These are phyloP conservation scores for Plenodomus tracheiphilus DNA, from an alignment of 2,329 filamentous ascomycete species.

Conservation along the genomic window DNA sequence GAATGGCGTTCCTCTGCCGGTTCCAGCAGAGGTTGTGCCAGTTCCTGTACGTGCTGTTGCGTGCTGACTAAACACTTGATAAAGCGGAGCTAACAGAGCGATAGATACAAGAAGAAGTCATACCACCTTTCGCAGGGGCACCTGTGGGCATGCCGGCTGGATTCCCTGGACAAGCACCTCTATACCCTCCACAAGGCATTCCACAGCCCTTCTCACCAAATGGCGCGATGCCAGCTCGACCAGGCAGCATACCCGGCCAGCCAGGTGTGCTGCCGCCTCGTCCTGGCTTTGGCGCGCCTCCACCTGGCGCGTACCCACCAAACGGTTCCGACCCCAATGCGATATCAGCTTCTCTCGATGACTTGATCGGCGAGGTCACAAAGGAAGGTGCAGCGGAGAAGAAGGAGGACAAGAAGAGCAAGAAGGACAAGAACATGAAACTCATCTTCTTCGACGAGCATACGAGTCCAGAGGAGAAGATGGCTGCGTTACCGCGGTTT, in stretches of 20 bases:
- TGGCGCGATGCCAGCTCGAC: slow-evolving; percentile 21
- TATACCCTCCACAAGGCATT: slow-evolving; percentile 13
- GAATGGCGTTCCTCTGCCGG: slow-evolving; percentile 46
- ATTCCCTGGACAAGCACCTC: slow-evolving; percentile 27
- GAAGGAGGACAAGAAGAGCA: slow-evolving; percentile 55
- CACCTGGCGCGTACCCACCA: slow-evolving; percentile 18
- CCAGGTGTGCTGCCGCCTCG: slow-evolving; percentile 32
- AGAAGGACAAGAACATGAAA: slow-evolving; percentile 63
- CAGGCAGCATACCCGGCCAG: slow-evolving; percentile 39
- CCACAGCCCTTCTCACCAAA: slow-evolving; percentile 33
- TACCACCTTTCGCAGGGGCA: slow-evolving; percentile 21
- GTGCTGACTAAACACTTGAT: not conserved
- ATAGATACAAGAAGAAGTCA: slow-evolving; percentile 27
- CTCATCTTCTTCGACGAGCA: slow-evolving; percentile 84
- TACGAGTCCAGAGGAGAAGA: slow-evolving; percentile 84
- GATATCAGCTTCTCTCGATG: slow-evolving; percentile 52
- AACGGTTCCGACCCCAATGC: slow-evolving; percentile 16
- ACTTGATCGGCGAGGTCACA: slow-evolving; percentile 55
- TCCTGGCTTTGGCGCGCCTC: slow-evolving; percentile 44
- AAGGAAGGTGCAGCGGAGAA: slow-evolving; percentile 45
- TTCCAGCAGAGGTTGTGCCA: slow-evolving; percentile 40
- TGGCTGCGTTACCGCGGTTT: slow-evolving; percentile 78
- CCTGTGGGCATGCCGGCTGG: slow-evolving; percentile 15
- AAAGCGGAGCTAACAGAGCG: slow-evolving; percentile 9
- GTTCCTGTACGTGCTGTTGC: slow-evolving; percentile 12